These are phyloP conservation scores for Tuber brumale DNA, from an alignment of 495 filamentous ascomycete genomes.

Conservation along the genomic window DNA sequence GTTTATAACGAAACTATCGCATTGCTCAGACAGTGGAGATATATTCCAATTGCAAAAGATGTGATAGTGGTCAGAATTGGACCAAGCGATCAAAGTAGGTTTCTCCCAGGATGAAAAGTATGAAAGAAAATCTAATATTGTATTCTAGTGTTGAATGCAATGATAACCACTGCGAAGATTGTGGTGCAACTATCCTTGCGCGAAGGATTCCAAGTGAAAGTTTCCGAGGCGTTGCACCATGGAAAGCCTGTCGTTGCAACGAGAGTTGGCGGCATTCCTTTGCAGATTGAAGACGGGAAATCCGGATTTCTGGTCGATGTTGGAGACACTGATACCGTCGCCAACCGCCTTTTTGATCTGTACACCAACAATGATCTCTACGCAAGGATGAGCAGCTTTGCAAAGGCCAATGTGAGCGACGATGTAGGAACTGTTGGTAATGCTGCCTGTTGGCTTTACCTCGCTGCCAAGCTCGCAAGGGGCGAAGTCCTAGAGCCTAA, in stretches of 20 bases:
- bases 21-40: conserved; percentile 54
- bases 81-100: conserved; percentile 60
- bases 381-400: conserved; percentile 59
- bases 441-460: conserved; percentile 67
- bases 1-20: conserved; percentile 66
- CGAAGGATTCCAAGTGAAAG: conserved; percentile 87
- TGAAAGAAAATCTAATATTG: neutral
- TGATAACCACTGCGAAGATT: conserved; percentile 67
- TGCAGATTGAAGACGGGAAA: conserved; percentile 67
- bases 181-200: conserved; percentile 74
- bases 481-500: conserved; percentile 49
- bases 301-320: conserved; percentile 72
- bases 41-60: conserved; percentile 49
- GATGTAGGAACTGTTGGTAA: conserved; percentile 82
- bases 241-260: conserved; percentile 77
- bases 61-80: conserved; percentile 71
- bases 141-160: conserved; percentile 57
- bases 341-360: conserved; percentile 60
- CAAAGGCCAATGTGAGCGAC: conserved; percentile 61
- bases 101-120: neutral
- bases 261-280: conserved; percentile 69
- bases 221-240: conserved; percentile 82
- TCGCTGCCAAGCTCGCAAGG: conserved; percentile 58
- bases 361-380: conserved; percentile 62
- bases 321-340: conserved; percentile 66